Base-by-base conservation (phyloP, 2,329 filamentous ascomycete species). In the Beauveria scarabaeidicola region DNA sequence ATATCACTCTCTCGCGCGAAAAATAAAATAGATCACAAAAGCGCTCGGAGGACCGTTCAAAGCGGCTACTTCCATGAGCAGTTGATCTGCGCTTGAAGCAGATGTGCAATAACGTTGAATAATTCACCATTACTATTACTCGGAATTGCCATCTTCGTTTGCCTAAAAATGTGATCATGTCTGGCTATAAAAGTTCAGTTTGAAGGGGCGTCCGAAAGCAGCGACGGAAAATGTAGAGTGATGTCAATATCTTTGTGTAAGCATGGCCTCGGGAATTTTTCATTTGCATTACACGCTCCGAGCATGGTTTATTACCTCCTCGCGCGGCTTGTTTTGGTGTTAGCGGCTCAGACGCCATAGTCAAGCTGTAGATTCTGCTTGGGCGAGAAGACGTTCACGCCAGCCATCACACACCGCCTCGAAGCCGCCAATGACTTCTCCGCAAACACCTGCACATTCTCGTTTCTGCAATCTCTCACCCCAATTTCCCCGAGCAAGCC, bases 351-450 rank as follows among this genome's bases (percentile, higher is more conserved):
- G 38, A 13, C 38, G 46, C 23, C 13, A 32, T 25, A 19, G 27
- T 58, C 38, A 58, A 43, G 74, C 76, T 62, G 75, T 74, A 27
- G 78, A 72, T 64, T 82, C 81, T n/a, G 80, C 82, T 68, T 85
- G 81, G 15, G 82, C 85, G 62, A 91, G 81, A 52, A 96, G 75
- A 65, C 88, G 83, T 68, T 86, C 85, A 69, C 92, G 84, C 89
- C 92, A 94, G 60, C 84, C 83, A 60, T 92, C 87, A 74, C 91
- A 97, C 1, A 93, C 86, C 69, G 91, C 87, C 72, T 97, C 93
- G 68, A 99, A 97, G 0, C 94, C 94, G 50, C 88, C 87, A 38
- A 97, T 87, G 1, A 99, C 92, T 62, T 95, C 91, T 5, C 86
- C 81, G 72, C 94, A 97, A 15, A 93, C 89, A 23, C 81, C 81